Evolutionary conservation across 352 stramenopile genomes (phyloP).

Genomic region (Peronosclerospora sorghi): DNA sequence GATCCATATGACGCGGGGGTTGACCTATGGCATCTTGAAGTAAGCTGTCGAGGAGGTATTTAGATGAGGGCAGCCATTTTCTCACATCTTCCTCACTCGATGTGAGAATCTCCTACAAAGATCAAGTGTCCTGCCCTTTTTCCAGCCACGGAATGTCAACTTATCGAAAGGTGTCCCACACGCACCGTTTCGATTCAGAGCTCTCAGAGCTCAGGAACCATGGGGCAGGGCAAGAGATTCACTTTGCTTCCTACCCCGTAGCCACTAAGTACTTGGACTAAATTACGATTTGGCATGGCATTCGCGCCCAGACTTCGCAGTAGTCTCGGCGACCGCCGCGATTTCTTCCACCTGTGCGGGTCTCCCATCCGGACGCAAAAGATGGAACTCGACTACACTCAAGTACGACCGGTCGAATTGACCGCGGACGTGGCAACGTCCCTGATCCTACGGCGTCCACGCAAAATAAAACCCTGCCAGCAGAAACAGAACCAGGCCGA

Average conservation of each 20-base stretch:
- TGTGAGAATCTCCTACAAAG: slow-evolving; percentile 3
- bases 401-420: slow-evolving; percentile 25
- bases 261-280: slow-evolving; percentile 9
- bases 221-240: slow-evolving; percentile 11
- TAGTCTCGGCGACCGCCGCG: slow-evolving; percentile 16
- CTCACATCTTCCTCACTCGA: slow-evolving; percentile 8
- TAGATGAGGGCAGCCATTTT: slow-evolving; percentile 2
- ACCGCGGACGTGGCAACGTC: slow-evolving; percentile 15
- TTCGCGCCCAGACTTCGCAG: slow-evolving; percentile 13
- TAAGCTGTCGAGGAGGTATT: slow-evolving; percentile 2
- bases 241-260: slow-evolving; percentile 18
- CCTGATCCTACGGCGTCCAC: slow-evolving; percentile 13
- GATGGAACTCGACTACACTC: slow-evolving; percentile 31
- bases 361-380: slow-evolving; percentile 65
- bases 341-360: slow-evolving; percentile 68
- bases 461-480: slow-evolving; percentile 18
- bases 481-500: slow-evolving; percentile 21
- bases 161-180: slow-evolving; percentile 5
- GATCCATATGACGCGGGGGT: neutral
- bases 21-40: slow-evolving; percentile 10
- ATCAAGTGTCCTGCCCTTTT: neutral
- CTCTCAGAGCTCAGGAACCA: too few species aligned
- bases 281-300: slow-evolving; percentile 5
- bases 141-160: slow-evolving; percentile 15
- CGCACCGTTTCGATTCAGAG: slow-evolving; percentile 14